These are phyloP conservation scores for Globisporangium spinosum DNA, from an alignment of 352 stramenopile species.

Conservation along the genomic window DNA sequence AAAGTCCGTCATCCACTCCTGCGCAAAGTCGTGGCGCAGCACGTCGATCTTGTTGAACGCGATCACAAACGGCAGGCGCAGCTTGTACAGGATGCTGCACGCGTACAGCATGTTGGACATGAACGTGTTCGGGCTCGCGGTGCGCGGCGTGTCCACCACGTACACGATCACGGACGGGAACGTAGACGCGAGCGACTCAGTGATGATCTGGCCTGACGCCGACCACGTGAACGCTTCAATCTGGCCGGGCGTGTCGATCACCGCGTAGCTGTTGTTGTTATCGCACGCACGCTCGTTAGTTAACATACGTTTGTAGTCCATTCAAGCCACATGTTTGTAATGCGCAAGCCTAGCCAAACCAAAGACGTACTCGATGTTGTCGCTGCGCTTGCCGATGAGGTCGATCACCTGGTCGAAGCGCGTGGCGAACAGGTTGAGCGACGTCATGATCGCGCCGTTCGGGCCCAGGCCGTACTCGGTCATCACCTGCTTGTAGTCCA, in stretches of 20 bases:
- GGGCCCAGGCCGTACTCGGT: constrained; percentile 96
- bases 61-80: constrained; percentile 95
- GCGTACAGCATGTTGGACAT: constrained; percentile 99
- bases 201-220: constrained; percentile 97
- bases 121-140: constrained; percentile 96
- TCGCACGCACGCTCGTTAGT: neutral
- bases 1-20: constrained; percentile 99
- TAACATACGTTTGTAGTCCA: too few relatives aligned
- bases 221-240: constrained; percentile 99
- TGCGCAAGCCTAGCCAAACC: neutral
- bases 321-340: neutral
- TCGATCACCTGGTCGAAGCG: constrained; percentile 98
- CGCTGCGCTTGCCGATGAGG: constrained; percentile 90
- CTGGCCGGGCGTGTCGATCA: constrained; percentile 98
- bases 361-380: constrained; percentile 75
- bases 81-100: constrained; percentile 98
- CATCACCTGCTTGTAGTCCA: constrained; percentile 99
- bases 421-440: constrained; percentile 99
- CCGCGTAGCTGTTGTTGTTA: constrained; percentile 77
- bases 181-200: constrained; percentile 93
- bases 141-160: constrained; percentile 97
- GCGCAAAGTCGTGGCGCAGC: constrained; percentile 90
- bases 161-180: constrained; percentile 98
- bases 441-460: constrained; percentile 99
- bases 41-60: constrained; percentile 99